phyloP scores from a whole-genome alignment of 176 grass and related monocot species.

The Dendrocalamus sinicus region DNA sequence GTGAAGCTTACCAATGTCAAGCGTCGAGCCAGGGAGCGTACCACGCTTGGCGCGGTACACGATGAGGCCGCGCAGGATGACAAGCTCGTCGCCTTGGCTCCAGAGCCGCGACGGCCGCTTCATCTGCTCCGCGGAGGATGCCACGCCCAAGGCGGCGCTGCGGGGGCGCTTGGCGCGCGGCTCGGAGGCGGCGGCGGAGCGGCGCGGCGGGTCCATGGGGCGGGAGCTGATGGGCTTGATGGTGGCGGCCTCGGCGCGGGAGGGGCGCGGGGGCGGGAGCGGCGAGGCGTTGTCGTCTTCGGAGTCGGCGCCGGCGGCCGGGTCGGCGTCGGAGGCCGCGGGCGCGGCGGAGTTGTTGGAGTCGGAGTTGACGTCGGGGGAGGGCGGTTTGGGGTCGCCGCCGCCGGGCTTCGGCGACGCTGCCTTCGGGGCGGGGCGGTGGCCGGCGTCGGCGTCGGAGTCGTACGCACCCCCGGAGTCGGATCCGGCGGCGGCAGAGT shows the following conservation, averaged over 20 bases:
- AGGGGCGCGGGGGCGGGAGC: slow-evolving; percentile 34
- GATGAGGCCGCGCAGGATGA: slow-evolving; percentile 59
- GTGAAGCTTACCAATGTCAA: slow-evolving; percentile 51
- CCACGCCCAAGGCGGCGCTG: slow-evolving; percentile 17
- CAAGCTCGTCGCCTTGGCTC: slow-evolving; percentile 58
- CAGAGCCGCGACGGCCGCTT: slow-evolving; percentile 64
- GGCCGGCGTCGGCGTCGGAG: slow-evolving; percentile 43
- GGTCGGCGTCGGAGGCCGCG: slow-evolving; percentile 31
- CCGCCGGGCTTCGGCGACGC: slow-evolving; percentile 20
- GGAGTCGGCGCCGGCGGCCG: slow-evolving; percentile 29
- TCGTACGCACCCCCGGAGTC: slow-evolving; percentile 52
- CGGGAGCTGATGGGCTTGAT: slow-evolving; percentile 77
- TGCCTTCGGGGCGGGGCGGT: neutral
- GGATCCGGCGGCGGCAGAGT: slow-evolving; percentile 45
- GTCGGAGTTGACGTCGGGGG: slow-evolving; percentile 40
- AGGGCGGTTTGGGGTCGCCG: slow-evolving; percentile 35
- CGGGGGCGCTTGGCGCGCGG: slow-evolving; percentile 58
- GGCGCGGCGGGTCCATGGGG: slow-evolving; percentile 58
- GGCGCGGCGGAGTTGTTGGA: slow-evolving; percentile 32
- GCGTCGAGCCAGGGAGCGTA: slow-evolving; percentile 44
- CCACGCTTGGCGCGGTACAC: slow-evolving; percentile 56
- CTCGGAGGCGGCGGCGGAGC: slow-evolving; percentile 24
- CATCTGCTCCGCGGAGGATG: slow-evolving; percentile 37
- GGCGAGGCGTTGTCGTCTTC: slow-evolving; percentile 49
- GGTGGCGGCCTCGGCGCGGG: slow-evolving; percentile 53